phyloP scores from a whole-genome alignment of 192 early-diverging fungal genomes.

The Thamnidium elegans region DNA sequence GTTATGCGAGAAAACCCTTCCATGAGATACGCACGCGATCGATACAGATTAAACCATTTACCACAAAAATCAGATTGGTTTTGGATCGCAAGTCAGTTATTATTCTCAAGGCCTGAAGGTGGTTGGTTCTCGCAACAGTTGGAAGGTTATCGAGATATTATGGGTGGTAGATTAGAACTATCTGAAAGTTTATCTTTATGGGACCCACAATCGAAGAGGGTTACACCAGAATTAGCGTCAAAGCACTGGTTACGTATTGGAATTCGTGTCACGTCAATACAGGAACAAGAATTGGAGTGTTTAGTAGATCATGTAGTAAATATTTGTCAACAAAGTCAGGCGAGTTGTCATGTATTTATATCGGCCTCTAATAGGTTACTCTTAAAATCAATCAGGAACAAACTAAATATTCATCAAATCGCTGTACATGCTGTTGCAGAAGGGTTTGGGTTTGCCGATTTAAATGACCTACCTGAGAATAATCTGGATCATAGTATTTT shows the following conservation, averaged over 20 bases:
- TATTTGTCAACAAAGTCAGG: background rate
- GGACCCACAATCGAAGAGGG: constrained; percentile 13
- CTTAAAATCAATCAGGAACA: background rate
- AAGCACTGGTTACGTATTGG: constrained; percentile 22
- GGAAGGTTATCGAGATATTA: constrained; percentile 8
- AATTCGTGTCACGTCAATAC: background rate
- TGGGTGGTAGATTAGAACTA: constrained; percentile 19
- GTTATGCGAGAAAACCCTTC: background rate
- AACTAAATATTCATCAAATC: background rate
- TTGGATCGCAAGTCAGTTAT: constrained; percentile 23
- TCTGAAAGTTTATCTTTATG: constrained; percentile 13
- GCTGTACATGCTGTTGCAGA: constrained; percentile 21
- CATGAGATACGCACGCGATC: constrained; percentile 4
- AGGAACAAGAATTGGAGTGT: background rate
- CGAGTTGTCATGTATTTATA: constrained; percentile 23
- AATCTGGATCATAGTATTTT: background rate
- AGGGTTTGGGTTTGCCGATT: background rate
- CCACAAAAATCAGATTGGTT: constrained; percentile 28
- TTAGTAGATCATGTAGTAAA: constrained; percentile 1
- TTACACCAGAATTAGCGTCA: background rate
- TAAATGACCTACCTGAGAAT: background rate
- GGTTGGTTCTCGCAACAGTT: constrained; percentile 26
- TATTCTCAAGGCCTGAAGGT: constrained; percentile 19
- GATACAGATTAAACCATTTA: constrained; percentile 15
- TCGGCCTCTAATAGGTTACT: background rate